phyloP scores from a whole-genome alignment of 352 stramenopile species.

The Pythium chondricola region DNA sequence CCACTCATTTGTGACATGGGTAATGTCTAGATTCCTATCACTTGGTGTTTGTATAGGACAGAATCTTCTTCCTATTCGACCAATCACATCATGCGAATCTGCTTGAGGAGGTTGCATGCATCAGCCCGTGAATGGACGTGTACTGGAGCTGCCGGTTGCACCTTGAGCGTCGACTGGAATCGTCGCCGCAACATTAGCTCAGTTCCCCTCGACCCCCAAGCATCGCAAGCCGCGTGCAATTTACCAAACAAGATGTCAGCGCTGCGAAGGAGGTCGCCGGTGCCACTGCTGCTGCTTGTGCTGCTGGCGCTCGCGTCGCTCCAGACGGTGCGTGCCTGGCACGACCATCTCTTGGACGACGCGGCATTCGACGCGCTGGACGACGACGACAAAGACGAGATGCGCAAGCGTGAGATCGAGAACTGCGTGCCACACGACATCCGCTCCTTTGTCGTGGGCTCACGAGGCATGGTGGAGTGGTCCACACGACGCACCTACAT shows the following conservation, averaged over 20 bases:
- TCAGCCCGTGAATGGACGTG: too few species aligned
- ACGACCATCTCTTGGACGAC: constrained; percentile 34
- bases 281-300: constrained; percentile 3
- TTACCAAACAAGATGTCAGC: neutral
- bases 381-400: constrained; percentile 47
- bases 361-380: constrained; percentile 31
- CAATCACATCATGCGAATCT: too few species aligned
- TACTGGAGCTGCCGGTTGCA: too few species aligned
- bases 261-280: neutral
- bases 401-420: constrained; percentile 75
- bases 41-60: constrained; percentile 10
- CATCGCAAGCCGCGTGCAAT: too few species aligned
- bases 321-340: too few species aligned
- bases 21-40: constrained; percentile 2
- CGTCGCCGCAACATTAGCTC: too few species aligned
- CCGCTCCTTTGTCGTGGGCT: constrained; percentile 53
- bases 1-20: too few species aligned
- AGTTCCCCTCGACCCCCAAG: too few species aligned
- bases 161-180: too few species aligned
- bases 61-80: constrained; percentile 12
- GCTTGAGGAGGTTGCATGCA: too few species aligned
- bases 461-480: constrained; percentile 59
- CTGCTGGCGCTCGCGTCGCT: constrained; percentile 14
- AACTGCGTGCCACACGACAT: constrained; percentile 84
- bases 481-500: constrained; percentile 68